Evolutionary conservation across 202 grass and related monocot genomes (phyloP), one percentile per base, ranked within the genome.

Genomic region (Setaria viridis): DNA sequence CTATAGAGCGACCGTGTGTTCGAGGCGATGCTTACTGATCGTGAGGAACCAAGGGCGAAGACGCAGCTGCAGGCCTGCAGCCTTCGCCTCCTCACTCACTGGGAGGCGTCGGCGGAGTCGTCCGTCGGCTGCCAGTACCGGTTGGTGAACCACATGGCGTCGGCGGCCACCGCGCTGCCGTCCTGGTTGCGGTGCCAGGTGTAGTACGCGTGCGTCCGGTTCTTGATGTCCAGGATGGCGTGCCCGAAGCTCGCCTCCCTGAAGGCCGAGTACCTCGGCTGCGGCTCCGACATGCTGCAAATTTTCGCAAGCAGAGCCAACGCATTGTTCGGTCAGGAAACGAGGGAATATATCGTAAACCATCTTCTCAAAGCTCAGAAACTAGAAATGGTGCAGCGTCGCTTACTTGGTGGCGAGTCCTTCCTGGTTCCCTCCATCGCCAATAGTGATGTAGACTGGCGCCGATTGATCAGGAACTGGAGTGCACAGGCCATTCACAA

Each of bases 191-290:
- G 89, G 54, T 98, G 95, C 95, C 95, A 95, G 4, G 89, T 67
- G 59, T 95, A 98, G 91, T 95, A 85, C 1, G 95, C 95, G 83
- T 98, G 95, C 79, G 91, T 98, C 72, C 87, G 83, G 66, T 98
- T 98, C 91, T 95, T 98, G 83, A 98, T 87, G 65, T 98, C 93
- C 9, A 98, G 83, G 70, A 98, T 87, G 67, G 95, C 95, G 85
- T 98, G 95, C 41, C 95, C 95, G 62, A 98, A 95, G 87, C 95
- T 98, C 16, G 95, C 68, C 87, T 98, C 95, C 83, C 95, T 88
- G 83, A 93, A 95, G 54, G 95, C 93, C 4, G 95, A 98, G 87
- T 98, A 98, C 67, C 87, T 85, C 1, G 95, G 95, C 83, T 98
- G 95, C 46, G 95, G 95, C 79, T 81, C 67, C 2, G 91, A 85